Evolutionary conservation across 768 basidiomycete species (phyloP).

Genomic region (Naematelia aurantialba): DNA sequence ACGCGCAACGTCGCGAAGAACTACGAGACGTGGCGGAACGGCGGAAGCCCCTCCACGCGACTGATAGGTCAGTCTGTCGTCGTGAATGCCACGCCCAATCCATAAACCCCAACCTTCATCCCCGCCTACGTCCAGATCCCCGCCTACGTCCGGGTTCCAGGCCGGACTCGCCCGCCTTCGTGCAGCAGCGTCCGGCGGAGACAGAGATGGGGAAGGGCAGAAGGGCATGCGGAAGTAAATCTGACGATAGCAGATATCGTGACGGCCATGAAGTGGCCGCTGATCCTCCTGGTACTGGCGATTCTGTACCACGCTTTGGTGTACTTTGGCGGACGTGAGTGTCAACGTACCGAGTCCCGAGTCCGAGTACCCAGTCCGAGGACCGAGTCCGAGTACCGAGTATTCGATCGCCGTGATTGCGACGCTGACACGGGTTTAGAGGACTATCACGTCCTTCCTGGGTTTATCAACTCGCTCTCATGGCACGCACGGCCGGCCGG

Average conservation of each 20-base stretch:
- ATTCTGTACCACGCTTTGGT: constrained; percentile 35
- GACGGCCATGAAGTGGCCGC: constrained; percentile 16
- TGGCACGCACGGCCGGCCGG: constrained; percentile 1
- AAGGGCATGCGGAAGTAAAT: background rate
- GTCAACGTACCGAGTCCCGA: background rate
- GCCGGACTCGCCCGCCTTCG: too few relatives aligned
- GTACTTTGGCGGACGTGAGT: constrained; percentile 32
- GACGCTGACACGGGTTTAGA: constrained; percentile 14
- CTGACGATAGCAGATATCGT: constrained; percentile 23
- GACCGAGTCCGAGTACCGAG: constrained; percentile 20
- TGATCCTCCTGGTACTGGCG: constrained; percentile 31
- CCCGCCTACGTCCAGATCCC: too few relatives aligned
- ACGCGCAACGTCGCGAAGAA: constrained; percentile 35
- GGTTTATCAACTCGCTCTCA: constrained; percentile 18
- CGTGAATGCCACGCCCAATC: too few relatives aligned
- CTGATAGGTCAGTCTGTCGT: constrained; percentile 23
- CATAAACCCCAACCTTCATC: too few relatives aligned
- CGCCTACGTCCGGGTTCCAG: too few relatives aligned
- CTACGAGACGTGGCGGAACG: constrained; percentile 39
- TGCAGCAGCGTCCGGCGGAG: too few relatives aligned
- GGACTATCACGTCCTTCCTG: constrained; percentile 36
- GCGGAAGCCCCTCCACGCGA: constrained; percentile 25
- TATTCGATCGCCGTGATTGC: background rate
- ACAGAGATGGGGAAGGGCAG: too few relatives aligned
- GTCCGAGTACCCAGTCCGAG: constrained; percentile 12